Base-by-base conservation (phyloP, 2,329 filamentous ascomycete species). In the Penicillium sclerotigenum region DNA sequence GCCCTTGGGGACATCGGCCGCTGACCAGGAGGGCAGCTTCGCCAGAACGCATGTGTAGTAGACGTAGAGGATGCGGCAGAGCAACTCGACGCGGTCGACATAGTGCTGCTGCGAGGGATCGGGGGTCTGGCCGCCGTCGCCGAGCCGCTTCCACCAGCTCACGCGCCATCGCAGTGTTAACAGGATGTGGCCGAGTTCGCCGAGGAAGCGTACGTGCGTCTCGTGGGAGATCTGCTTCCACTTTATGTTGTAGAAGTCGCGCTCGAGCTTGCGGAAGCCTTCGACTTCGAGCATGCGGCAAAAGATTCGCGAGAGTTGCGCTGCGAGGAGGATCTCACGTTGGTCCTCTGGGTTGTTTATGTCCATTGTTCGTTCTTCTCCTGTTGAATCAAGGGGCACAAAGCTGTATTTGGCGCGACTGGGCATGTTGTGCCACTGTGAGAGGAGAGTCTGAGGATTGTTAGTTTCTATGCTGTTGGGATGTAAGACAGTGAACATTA, bases 251-350 rank as follows among this genome's bases (percentile, higher is more conserved):
- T 76, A 77, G 54, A 77, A 75, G 52, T 73, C 70, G 11, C 72
- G 73, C 56, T 79, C 76, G 0, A 79, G 71, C 47, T 73, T 72
- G 29, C 70, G 68, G 69, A 75, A 78, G 3, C 74, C 77, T 63
- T 78, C 75, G 5, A 79, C 73, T 60, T 79, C 77, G 7, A 78
- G 66, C 67, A 77, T 77, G 52, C 77, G 75, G 62, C 75, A 76
- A 55, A 79, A 63, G 42, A 79, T 78, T 34, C 76, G 74, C 9
- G 74, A 77, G 22, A 79, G 65, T 54, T 78, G 75, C 1, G 75
- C 75, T 4, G 77, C 77, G 2, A 78, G 68, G 2, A 75, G 63
- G 42, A 78, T 74, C 38, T 77, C 73, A 18, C 68, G 67, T 31
- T 66, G 70, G 50, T 75, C 70, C 14, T 73, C 69, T 2, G 66